These are phyloP conservation scores for Myotisia sp. DNA, from an alignment of 2,329 filamentous ascomycete species.

Conservation along the genomic window DNA sequence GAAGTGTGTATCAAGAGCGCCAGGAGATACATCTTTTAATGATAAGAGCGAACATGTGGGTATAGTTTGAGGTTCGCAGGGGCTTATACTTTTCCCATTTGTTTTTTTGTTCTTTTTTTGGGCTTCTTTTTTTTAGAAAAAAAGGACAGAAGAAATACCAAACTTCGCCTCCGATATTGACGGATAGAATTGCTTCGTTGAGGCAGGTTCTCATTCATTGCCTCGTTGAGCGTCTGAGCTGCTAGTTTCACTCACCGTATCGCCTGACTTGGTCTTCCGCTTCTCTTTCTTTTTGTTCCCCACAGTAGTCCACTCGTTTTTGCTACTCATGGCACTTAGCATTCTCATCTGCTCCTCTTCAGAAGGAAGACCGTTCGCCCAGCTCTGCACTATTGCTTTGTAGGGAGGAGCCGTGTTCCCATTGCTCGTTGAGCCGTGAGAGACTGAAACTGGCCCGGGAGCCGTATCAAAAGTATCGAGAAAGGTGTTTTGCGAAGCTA, in stretches of 20 bases:
- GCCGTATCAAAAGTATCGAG: slow-evolving; percentile 29
- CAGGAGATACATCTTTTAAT: no score
- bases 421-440: neutral
- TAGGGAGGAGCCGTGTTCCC: slow-evolving; percentile 5
- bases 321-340: slow-evolving; percentile 32
- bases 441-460: neutral
- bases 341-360: slow-evolving; percentile 49
- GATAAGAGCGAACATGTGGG: no score
- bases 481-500: slow-evolving; percentile 17
- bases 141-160: no score
- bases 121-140: no score
- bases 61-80: no score
- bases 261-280: slow-evolving; percentile 31
- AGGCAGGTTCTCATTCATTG: no score
- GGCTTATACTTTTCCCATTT: no score
- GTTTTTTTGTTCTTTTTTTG: no score
- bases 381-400: slow-evolving; percentile 23
- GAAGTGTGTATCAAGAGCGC: no score
- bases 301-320: slow-evolving; percentile 48
- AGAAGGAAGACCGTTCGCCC: slow-evolving; percentile 38
- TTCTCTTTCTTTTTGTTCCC: slow-evolving; percentile 44
- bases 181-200: no score
- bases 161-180: no score
- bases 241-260: slow-evolving; percentile 32
- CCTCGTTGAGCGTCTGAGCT: slow-evolving; percentile 8